Percentiles rank a stretch among this genome's conserved stretches.
Evolutionary conservation across 148 eudicot species (phyloP).

Genomic region (Oxyria digyna): DNA sequence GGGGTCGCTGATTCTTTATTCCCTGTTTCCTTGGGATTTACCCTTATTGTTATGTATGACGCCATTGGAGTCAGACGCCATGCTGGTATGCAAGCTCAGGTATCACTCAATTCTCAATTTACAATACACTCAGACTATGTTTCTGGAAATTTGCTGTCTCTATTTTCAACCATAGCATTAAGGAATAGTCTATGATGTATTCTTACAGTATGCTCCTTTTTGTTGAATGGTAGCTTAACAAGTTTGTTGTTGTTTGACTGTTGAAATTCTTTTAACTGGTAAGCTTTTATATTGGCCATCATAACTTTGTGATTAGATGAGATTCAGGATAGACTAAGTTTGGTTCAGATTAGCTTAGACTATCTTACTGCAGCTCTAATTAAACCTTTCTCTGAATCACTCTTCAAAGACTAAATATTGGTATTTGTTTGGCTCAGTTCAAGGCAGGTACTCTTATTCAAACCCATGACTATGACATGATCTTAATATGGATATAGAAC

Average conservation of each 20-base stretch:
- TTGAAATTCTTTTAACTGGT: background rate
- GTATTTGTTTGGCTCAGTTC: background rate
- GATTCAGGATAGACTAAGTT: background rate
- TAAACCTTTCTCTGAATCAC: background rate
- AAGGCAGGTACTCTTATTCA: background rate
- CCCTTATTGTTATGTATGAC: slow-evolving; percentile 91
- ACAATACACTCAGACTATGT: too few species aligned
- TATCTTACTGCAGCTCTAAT: background rate
- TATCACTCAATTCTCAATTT: too few species aligned
- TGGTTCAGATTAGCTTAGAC: background rate
- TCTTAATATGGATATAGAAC: background rate
- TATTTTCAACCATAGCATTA: too few species aligned
- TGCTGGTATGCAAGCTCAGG: slow-evolving; percentile 97
- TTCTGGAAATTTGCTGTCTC: too few species aligned
- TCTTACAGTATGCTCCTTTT: background rate
- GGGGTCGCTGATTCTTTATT: slow-evolving; percentile 80
- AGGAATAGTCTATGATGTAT: too few species aligned
- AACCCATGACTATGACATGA: background rate
- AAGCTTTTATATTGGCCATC: background rate
- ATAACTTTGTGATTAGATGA: background rate
- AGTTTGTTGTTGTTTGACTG: background rate
- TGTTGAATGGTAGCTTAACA: background rate
- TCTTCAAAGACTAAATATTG: background rate
- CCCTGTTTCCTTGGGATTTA: slow-evolving; percentile 85
- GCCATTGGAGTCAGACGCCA: slow-evolving; percentile 87